These are phyloP conservation scores for Vitis riparia DNA, from an alignment of 164 flowering plant genomes.

Conservation along the genomic window DNA sequence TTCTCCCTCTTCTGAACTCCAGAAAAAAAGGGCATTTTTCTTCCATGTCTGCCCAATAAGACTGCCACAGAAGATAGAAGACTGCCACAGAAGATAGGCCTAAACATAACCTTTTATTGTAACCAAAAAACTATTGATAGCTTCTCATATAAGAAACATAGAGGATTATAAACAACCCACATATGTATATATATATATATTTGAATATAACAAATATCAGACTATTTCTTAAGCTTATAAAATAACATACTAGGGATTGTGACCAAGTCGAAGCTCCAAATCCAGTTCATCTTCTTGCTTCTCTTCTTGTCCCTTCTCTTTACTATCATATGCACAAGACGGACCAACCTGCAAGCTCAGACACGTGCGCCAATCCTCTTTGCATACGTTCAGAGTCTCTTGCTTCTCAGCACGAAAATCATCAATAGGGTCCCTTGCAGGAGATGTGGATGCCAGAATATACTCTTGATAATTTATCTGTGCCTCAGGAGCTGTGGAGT, in stretches of 20 bases:
- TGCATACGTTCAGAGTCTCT: constrained; percentile 12
- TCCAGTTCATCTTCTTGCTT: constrained; percentile 39
- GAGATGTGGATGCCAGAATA: constrained; percentile 23
- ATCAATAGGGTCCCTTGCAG: constrained; percentile 2
- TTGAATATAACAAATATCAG: too few species aligned
- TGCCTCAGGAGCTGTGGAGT: constrained; percentile 11
- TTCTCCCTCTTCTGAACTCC: too few species aligned
- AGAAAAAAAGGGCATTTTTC: too few species aligned
- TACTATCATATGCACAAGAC: constrained; percentile 8
- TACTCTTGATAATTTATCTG: constrained; percentile 22
- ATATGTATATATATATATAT: too few species aligned
- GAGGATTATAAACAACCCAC: too few species aligned
- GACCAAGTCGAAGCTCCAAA: constrained; percentile 67
- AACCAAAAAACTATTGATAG: too few species aligned
- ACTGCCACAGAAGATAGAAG: too few species aligned
- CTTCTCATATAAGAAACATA: too few species aligned
- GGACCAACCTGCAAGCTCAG: constrained; percentile 24
- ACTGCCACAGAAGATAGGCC: too few species aligned
- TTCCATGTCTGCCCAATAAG: too few species aligned
- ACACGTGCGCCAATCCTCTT: constrained; percentile 24
- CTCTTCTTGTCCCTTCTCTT: constrained; percentile 16
- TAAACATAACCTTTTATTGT: too few species aligned
- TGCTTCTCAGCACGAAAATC: constrained; percentile 6
- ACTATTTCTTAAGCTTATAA: neutral
- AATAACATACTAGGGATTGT: constrained; percentile 27